Evolutionary conservation across 805 yeast species (phyloP), one percentile per base, ranked within the genome.

Genomic region (Pichia gijzeniarum): DNA sequence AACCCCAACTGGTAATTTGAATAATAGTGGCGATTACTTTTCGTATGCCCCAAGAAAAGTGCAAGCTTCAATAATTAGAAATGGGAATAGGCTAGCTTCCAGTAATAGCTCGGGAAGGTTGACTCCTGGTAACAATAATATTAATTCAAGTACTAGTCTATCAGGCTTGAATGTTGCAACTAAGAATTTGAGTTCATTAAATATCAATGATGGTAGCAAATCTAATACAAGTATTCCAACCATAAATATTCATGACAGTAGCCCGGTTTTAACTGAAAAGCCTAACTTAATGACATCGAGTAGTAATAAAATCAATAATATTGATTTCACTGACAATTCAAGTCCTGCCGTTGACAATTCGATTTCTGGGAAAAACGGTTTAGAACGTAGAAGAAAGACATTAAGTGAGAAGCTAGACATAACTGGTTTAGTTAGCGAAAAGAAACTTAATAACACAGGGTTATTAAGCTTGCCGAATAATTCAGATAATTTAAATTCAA

Each of bases 201-300:
- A 19, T 27, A 14, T 38, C 27, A 27, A 25, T 17, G 28, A 43
- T 30, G 32, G 19, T 13, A 30, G 28, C 20, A 20, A 16, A 19
- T 20, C 13, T n/a, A 25, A 35, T 8, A 33, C 31, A 14, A 40
- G 31, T 22, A 22, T 39, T 18, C 44, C 42, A 17, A 37, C 30
- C 28, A 41, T 45, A 3, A 48, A 48, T 35, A 42, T 48, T 19
- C 37, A 35, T 17, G 43, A 39, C n/a, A 44, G 45, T 31, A 42
- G 97, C 12, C 43, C 45, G 28, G 35, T 37, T 20, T 3, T n/a
- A 18, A 20, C 37, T 9, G 25, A 20, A 9, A 37, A 9, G 17
- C 45, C 50, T 14, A 36, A 43, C 28, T n/a, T 47, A 38, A 22
- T 20, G 6, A 35, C 38, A 21, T n/a, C 38, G 19, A 35, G 37